A percentile compares a stretch with the other conserved stretches of the same genome.
Conservation (phyloP, 2,329 filamentous ascomycete genomes). For the Colletotrichum chrysophilum region DNA sequence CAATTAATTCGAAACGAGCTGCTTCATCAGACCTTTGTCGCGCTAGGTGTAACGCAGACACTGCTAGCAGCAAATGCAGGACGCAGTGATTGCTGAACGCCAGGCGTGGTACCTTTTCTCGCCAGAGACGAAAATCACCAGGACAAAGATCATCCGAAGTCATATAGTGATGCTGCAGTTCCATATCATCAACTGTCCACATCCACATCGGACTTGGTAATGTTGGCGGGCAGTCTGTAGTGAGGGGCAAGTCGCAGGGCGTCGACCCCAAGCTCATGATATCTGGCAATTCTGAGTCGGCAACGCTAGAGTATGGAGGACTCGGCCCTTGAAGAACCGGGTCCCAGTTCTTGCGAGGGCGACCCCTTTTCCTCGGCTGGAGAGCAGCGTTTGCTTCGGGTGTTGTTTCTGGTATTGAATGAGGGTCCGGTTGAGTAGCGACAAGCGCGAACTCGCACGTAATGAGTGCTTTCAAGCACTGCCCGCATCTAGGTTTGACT, state of each 20-base stretch:
- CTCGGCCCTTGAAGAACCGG: neutral
- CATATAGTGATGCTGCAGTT: constrained; percentile 17
- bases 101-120: constrained; percentile 13
- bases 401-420: neutral
- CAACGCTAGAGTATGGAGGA: neutral
- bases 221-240: neutral
- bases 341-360: neutral
- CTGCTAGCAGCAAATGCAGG: constrained; percentile 18
- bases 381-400: neutral
- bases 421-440: neutral
- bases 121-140: constrained; percentile 5
- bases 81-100: constrained; percentile 13
- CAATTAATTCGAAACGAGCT: neutral
- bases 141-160: neutral
- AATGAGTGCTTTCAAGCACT: neutral
- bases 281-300: neutral
- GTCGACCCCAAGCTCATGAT: neutral
- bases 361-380: neutral
- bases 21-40: neutral
- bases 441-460: neutral
- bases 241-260: neutral
- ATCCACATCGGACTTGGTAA: neutral
- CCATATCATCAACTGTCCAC: constrained; percentile 15
- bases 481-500: neutral
- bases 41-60: constrained; percentile 1